Evolutionary conservation across 2,329 filamentous ascomycete genomes (phyloP), one percentile per base, ranked within the genome.

Genomic region (Curvularia spicifera): DNA sequence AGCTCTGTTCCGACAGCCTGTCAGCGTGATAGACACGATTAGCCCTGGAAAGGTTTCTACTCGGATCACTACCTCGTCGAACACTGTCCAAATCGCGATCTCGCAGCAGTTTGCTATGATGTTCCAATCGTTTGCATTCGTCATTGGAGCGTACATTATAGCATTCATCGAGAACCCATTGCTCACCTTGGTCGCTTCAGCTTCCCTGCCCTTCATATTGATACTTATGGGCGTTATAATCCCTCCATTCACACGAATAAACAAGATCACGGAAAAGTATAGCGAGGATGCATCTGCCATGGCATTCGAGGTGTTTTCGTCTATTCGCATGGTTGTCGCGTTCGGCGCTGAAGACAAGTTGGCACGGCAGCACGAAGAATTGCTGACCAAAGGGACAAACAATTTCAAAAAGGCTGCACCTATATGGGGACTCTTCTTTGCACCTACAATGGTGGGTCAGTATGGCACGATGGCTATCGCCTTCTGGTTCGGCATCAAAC

Each of bases 81-180:
- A 85, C 61, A 80, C 80, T 0, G 78, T 85, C 10, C 84, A 85
- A 56, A 74, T 82, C 26, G 83, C 82, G 18, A 80, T 85, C n/a
- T 84, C 83, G 0, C 83, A 85, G 61, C 81, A 82, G 52, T 71
- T 86, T 5, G 71, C 82, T 0, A 81, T 82, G 53, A 76, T 83
- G n/a, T 74, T 78, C 10, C 76, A 78, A 49, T 63, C 70, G 0
- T 51, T 77, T 15, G 64, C 76, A 0, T 74, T 78, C 46, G 69
- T 66, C 1, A 69, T 77, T 8, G 75, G 70, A 12, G 62, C 75
- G 7, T 78, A 77, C 28, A 69, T 78, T 8, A 80, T 86, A 46
- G 80, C 84, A 0, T 85, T 85, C 60, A 68, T 76, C 15, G 83
- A 82, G 57, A 82, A 79, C 29, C 84, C 82, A 80, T 73, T 81